A percentile compares a stretch with the other conserved stretches of the same genome.
These are phyloP conservation scores for Cucumis hystrix DNA, from an alignment of 306 rosid species.

Conservation along the genomic window DNA sequence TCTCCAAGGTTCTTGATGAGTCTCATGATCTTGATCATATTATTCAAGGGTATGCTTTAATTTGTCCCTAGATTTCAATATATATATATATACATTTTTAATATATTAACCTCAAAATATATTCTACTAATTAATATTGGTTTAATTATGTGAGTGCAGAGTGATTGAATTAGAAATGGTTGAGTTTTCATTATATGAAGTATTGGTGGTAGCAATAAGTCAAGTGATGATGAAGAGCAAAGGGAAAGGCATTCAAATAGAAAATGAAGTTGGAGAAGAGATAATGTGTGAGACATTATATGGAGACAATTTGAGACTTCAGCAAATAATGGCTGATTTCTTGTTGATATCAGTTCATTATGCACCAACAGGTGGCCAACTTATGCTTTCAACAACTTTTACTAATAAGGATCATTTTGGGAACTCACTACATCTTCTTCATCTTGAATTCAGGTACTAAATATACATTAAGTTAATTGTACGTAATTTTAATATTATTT, in stretches of 20 bases:
- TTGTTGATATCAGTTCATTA: constrained; percentile 40
- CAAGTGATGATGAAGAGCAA: constrained; percentile 60
- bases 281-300: constrained; percentile 40
- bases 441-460: constrained; percentile 60
- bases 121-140: too few species aligned
- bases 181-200: constrained; percentile 67
- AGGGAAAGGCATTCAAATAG: constrained; percentile 35
- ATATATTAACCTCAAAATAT: too few species aligned
- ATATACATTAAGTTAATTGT: too few species aligned
- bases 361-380: constrained; percentile 58
- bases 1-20: constrained; percentile 75
- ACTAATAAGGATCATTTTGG: constrained; percentile 58
- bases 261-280: constrained; percentile 41
- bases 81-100: too few species aligned
- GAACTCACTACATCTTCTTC: constrained; percentile 66
- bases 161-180: constrained; percentile 65
- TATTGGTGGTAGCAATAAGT: constrained; percentile 55
- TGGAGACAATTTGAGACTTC: constrained; percentile 79
- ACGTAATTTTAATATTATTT: too few species aligned
- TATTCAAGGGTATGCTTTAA: constrained; percentile 59
- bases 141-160: too few species aligned
- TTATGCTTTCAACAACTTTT: constrained; percentile 40
- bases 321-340: constrained; percentile 76
- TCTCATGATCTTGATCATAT: constrained; percentile 65
- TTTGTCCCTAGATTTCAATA: too few species aligned